phyloP scores from a whole-genome alignment of 176 grass and related monocot genomes.

The Coix lacrymajobi region DNA sequence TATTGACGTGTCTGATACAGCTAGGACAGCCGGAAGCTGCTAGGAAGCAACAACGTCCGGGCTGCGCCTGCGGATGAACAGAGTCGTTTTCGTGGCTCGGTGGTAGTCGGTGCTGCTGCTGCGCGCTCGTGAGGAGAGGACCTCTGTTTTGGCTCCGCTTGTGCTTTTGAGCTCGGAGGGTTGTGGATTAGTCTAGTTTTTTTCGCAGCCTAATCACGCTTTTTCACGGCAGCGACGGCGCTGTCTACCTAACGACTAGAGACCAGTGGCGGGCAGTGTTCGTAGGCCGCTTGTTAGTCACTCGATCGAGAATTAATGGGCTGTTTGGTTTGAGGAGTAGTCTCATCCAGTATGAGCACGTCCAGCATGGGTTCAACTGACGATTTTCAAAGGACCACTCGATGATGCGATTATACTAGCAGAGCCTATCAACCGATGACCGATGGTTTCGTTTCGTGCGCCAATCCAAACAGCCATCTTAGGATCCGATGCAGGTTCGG shows the following conservation, averaged over 20 bases:
- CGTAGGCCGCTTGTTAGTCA: background rate
- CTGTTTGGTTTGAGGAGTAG: too few relatives aligned
- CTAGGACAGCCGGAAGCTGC: slow-evolving; percentile 1
- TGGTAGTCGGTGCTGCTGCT: too few relatives aligned
- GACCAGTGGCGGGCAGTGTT: background rate
- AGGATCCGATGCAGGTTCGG: too few relatives aligned
- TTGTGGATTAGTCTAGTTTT: background rate
- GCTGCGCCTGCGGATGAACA: too few relatives aligned
- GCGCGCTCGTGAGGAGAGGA: too few relatives aligned
- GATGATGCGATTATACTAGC: too few relatives aligned
- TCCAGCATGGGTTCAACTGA: too few relatives aligned
- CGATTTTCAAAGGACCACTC: too few relatives aligned
- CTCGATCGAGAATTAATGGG: background rate
- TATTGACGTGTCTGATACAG: background rate
- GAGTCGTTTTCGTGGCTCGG: background rate
- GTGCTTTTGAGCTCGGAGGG: background rate
- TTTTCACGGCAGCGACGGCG: background rate
- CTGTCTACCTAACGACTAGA: background rate
- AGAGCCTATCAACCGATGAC: too few relatives aligned
- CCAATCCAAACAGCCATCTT: too few relatives aligned
- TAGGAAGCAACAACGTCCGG: slow-evolving; percentile 29
- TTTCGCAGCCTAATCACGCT: background rate
- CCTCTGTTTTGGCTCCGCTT: background rate
- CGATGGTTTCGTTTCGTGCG: too few relatives aligned
- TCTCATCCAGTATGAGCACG: too few relatives aligned